phyloP scores from a whole-genome alignment of 768 basidiomycete species.

The Kwoniella pini region DNA sequence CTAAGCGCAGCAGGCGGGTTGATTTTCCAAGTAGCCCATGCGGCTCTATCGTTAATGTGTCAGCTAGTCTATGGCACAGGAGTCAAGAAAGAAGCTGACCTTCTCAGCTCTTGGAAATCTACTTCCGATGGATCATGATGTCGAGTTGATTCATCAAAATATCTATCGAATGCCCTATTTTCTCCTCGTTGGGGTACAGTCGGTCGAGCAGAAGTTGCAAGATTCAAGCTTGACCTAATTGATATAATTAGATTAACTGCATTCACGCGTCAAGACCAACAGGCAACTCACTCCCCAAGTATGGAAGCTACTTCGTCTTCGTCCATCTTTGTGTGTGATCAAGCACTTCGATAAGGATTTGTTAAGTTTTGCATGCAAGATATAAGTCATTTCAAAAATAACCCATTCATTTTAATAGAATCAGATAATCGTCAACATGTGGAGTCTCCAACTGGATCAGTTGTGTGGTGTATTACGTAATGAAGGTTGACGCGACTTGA shows the following conservation, averaged over 20 bases:
- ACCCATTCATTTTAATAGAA: no score
- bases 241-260: neutral
- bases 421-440: neutral
- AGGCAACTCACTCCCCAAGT: conserved; percentile 21
- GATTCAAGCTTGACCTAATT: conserved; percentile 10
- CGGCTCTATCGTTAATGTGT: conserved; percentile 25
- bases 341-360: no score
- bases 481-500: conserved; percentile 21
- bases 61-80: neutral
- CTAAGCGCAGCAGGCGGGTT: conserved; percentile 21
- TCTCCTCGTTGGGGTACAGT: conserved; percentile 26
- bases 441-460: neutral
- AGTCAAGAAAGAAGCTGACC: conserved; percentile 19
- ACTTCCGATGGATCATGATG: conserved; percentile 23
- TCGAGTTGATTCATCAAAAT: conserved; percentile 20
- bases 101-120: conserved; percentile 33
- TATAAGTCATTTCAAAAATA: no score
- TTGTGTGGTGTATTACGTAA: conserved; percentile 6
- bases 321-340: no score
- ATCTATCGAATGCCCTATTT: conserved; percentile 38
- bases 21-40: conserved; percentile 44
- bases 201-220: neutral
- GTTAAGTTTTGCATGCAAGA: no score
- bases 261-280: neutral
- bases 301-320: conserved; percentile 23